These are phyloP conservation scores for Cordyceps tenuipes DNA, from an alignment of 2,329 filamentous ascomycete genomes.

Conservation along the genomic window DNA sequence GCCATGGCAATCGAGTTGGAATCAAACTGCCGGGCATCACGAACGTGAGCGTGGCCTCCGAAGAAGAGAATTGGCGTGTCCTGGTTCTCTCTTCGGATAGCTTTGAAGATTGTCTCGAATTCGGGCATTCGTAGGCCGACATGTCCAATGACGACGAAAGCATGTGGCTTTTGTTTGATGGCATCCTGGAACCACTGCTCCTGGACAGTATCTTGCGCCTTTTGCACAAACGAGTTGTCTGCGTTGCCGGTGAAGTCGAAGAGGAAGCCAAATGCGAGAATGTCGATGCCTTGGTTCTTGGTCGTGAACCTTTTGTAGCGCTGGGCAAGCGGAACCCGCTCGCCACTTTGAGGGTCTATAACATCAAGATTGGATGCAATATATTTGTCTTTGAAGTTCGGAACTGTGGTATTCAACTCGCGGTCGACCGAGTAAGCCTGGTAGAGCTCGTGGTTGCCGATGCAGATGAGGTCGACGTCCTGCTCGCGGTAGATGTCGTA, in stretches of 20 bases:
- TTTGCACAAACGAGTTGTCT: constrained; percentile 80
- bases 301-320: constrained; percentile 87
- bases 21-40: constrained; percentile 76
- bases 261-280: constrained; percentile 87
- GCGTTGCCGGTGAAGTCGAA: constrained; percentile 89
- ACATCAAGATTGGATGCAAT: constrained; percentile 92
- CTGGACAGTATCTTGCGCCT: constrained; percentile 70
- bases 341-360: constrained; percentile 60
- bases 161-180: constrained; percentile 73
- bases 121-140: constrained; percentile 75
- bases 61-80: constrained; percentile 86
- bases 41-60: constrained; percentile 82
- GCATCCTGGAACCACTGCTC: constrained; percentile 85
- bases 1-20: constrained; percentile 69
- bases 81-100: constrained; percentile 68
- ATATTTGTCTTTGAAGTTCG: constrained; percentile 72
- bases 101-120: constrained; percentile 67
- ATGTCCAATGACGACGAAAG: constrained; percentile 83
- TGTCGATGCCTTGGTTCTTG: constrained; percentile 73
- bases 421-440: constrained; percentile 65
- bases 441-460: constrained; percentile 95
- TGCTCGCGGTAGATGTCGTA: constrained; percentile 82
- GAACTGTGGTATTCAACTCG: constrained; percentile 73
- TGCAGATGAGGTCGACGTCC: constrained; percentile 72
- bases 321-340: constrained; percentile 66